Evolutionary conservation across 1,284 basidiomycete genomes (phyloP).

Genomic region (Ceratobasidium sp.): DNA sequence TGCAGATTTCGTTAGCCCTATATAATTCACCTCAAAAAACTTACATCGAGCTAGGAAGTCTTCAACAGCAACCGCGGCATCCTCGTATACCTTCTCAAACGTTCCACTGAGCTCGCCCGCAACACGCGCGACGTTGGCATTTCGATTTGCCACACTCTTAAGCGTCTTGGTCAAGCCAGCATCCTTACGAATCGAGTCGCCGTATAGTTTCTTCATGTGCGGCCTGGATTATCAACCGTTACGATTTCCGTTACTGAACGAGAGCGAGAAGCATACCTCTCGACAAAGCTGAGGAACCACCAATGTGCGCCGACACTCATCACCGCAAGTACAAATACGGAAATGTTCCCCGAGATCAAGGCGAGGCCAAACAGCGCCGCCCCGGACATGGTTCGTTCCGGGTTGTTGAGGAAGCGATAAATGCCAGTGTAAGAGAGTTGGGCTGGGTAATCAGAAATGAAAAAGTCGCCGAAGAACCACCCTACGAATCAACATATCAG

Average conservation of each 20-base stretch:
- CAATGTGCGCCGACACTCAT: slow-evolving; percentile 84
- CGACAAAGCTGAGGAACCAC: slow-evolving; percentile 90
- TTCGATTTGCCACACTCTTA: slow-evolving; percentile 85
- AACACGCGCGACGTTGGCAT: slow-evolving; percentile 75
- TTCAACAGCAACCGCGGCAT: slow-evolving; percentile 88
- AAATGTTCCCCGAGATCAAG: slow-evolving; percentile 86
- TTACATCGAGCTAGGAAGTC: slow-evolving; percentile 89
- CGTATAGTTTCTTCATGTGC: slow-evolving; percentile 96
- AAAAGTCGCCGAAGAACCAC: slow-evolving; percentile 99
- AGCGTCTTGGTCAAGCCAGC: slow-evolving; percentile 97
- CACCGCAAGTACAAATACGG: slow-evolving; percentile 85
- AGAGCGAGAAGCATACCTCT: slow-evolving; percentile 76
- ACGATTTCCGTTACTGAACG: slow-evolving; percentile 22
- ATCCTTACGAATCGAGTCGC: slow-evolving; percentile 89
- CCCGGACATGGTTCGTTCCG: slow-evolving; percentile 90
- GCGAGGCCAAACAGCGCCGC: slow-evolving; percentile 94
- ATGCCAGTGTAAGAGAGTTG: slow-evolving; percentile 96
- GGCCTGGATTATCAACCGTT: slow-evolving; percentile 63
- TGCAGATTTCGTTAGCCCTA: slow-evolving; percentile 42
- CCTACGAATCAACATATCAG: slow-evolving; percentile 60
- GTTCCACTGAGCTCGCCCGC: slow-evolving; percentile 91
- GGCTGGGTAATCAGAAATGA: slow-evolving; percentile 91
- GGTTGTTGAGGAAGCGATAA: slow-evolving; percentile 95
- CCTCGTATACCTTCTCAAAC: slow-evolving; percentile 93
- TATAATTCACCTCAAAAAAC: slow-evolving; percentile 45